These are phyloP conservation scores for Rhodotorula sp. DNA, from an alignment of 1,284 basidiomycete species.

Conservation along the genomic window DNA sequence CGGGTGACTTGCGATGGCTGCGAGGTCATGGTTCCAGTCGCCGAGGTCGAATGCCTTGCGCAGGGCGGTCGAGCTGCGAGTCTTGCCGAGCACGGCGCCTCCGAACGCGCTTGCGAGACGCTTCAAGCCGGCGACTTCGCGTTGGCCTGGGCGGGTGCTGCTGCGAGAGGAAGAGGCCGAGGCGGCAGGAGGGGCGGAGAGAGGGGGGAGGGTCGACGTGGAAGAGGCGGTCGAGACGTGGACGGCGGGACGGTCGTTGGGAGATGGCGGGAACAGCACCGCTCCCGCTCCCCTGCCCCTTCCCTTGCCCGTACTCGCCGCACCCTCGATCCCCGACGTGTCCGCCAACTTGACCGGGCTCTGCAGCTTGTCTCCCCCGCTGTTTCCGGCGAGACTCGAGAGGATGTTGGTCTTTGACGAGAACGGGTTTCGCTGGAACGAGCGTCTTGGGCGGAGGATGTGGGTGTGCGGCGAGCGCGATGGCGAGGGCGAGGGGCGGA, in stretches of 20 bases:
- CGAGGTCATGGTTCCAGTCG: slow-evolving; percentile 43
- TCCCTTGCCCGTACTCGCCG: not conserved
- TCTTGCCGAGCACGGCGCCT: slow-evolving; percentile 14
- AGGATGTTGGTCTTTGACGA: slow-evolving; percentile 27
- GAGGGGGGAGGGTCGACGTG: slow-evolving; percentile 1
- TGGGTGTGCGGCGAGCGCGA: slow-evolving; percentile 18
- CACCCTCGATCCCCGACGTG: not conserved
- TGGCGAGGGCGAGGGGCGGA: slow-evolving; percentile 1
- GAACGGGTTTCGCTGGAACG: slow-evolving; percentile 34
- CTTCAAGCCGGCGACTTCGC: slow-evolving; percentile 29
- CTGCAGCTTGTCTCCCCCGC: slow-evolving; percentile 7
- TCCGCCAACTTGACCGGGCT: slow-evolving; percentile 28
- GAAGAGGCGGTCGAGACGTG: not conserved
- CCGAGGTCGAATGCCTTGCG: slow-evolving; percentile 42
- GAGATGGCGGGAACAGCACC: slow-evolving; percentile 18
- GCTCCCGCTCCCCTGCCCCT: slow-evolving; percentile 13
- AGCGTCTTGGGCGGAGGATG: slow-evolving; percentile 31
- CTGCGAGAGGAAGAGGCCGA: not conserved
- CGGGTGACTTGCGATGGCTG: slow-evolving; percentile 35
- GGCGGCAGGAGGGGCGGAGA: slow-evolving; percentile 4
- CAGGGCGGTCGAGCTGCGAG: slow-evolving; percentile 17
- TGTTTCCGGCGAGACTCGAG: not conserved
- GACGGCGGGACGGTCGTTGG: not conserved
- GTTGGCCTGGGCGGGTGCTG: slow-evolving; percentile 13
- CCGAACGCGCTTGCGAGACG: slow-evolving; percentile 27